phyloP scores from a whole-genome alignment of 73 alveolate genomes.

The Uronychia setigera region DNA sequence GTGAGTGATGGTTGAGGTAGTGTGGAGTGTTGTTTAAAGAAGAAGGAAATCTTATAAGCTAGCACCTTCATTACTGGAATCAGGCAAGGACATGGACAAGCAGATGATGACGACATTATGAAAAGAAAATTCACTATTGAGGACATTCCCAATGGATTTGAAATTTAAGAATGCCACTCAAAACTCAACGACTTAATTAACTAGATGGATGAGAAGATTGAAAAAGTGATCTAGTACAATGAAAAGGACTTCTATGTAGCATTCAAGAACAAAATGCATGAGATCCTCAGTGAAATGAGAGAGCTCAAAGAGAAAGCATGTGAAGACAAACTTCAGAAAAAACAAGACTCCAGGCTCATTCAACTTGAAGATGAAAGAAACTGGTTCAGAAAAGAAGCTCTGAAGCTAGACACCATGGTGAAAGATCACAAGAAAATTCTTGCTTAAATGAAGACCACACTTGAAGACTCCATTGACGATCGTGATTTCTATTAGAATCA shows the following conservation, averaged over 20 bases:
- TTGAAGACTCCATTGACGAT: background rate
- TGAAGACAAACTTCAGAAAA: background rate
- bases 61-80: too few species aligned
- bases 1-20: too few species aligned
- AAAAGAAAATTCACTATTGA: too few species aligned
- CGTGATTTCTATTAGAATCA: slow-evolving; percentile 26
- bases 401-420: background rate
- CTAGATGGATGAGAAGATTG: too few species aligned
- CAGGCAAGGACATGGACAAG: too few species aligned
- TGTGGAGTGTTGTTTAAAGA: too few species aligned
- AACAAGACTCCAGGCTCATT: background rate
- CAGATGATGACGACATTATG: too few species aligned
- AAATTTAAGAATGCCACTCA: too few species aligned
- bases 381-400: background rate
- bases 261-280: background rate
- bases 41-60: too few species aligned
- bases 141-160: too few species aligned
- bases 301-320: background rate
- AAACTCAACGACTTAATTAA: too few species aligned
- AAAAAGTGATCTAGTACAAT: background rate
- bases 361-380: background rate
- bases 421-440: background rate
- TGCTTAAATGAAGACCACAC: background rate
- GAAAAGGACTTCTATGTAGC: background rate
- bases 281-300: background rate